A percentile compares a stretch with the other conserved stretches of the same genome.
Evolutionary conservation across 2,329 filamentous ascomycete genomes (phyloP).

Genomic region (Neonectria neomacrospora): DNA sequence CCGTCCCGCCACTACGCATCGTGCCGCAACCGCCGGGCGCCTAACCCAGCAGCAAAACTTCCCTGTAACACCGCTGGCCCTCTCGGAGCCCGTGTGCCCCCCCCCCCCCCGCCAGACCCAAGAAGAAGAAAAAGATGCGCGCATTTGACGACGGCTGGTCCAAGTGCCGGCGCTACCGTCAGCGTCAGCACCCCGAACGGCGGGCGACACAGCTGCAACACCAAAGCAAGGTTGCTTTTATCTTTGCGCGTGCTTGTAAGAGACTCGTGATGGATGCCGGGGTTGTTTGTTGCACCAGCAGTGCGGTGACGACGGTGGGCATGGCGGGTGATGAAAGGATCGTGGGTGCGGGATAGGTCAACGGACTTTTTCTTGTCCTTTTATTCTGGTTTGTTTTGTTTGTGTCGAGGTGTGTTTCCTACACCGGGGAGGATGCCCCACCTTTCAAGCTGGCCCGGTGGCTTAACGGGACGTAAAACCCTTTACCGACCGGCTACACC

Average conservation of each 20-base stretch:
- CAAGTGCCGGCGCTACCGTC: neutral
- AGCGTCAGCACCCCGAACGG: neutral
- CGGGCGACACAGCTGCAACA: neutral
- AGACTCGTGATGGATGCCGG: neutral
- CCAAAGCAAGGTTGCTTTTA: neutral
- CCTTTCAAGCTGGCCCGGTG: no score
- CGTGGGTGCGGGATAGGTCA: no score
- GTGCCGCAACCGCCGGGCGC: slow-evolving; percentile 24
- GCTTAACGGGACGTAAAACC: neutral
- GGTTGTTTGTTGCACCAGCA: neutral
- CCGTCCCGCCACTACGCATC: neutral
- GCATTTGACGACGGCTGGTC: no score
- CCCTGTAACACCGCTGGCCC: neutral
- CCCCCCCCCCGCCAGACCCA: neutral
- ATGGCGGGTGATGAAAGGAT: neutral
- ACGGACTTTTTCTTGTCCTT: no score
- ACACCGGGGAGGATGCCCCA: no score
- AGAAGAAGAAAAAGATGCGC: neutral
- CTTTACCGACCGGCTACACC: slow-evolving; percentile 11
- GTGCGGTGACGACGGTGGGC: neutral
- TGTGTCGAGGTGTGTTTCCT: neutral
- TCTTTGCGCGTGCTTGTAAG: neutral
- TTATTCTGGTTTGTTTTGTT: no score
- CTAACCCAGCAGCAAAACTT: neutral
- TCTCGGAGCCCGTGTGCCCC: neutral